phyloP scores from a whole-genome alignment of 441 rosid genomes.

The Syzygium syzygioides region DNA sequence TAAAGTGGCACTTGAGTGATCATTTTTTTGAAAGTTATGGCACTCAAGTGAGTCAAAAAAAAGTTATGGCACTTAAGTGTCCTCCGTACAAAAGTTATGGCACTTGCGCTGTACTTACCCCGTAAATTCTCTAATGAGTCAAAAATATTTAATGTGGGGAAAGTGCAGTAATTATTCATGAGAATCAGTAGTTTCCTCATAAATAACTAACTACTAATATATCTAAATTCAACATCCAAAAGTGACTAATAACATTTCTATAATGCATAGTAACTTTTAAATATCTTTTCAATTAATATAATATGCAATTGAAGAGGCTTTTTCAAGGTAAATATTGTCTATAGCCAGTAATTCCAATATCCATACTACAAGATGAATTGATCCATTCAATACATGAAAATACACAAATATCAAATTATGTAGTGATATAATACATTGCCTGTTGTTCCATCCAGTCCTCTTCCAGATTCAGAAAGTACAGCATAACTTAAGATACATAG shows the following conservation, averaged over 20 bases:
- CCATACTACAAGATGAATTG: background rate
- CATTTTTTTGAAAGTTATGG: too few species aligned
- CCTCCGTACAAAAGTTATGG: too few species aligned
- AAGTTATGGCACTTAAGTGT: too few species aligned
- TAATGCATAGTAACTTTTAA: background rate
- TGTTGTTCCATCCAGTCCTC: background rate
- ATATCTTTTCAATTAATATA: too few species aligned
- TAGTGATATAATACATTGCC: background rate
- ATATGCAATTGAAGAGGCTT: background rate
- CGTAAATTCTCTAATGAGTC: background rate
- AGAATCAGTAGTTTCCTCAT: background rate
- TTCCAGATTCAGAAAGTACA: background rate
- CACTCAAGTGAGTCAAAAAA: too few species aligned
- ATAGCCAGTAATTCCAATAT: background rate
- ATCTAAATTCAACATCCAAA: background rate
- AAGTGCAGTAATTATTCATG: background rate
- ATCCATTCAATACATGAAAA: background rate
- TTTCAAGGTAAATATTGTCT: fast-evolving
- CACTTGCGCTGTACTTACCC: too few species aligned
- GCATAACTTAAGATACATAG: background rate
- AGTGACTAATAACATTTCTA: background rate
- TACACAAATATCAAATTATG: background rate
- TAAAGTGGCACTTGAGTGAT: too few species aligned
- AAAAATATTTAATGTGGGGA: background rate
- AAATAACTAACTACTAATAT: too few species aligned